A percentile compares a stretch with the other conserved stretches of the same genome.
Evolutionary conservation across 2,329 filamentous ascomycete species (phyloP).

Genomic region (Dactylella cylindrospora): DNA sequence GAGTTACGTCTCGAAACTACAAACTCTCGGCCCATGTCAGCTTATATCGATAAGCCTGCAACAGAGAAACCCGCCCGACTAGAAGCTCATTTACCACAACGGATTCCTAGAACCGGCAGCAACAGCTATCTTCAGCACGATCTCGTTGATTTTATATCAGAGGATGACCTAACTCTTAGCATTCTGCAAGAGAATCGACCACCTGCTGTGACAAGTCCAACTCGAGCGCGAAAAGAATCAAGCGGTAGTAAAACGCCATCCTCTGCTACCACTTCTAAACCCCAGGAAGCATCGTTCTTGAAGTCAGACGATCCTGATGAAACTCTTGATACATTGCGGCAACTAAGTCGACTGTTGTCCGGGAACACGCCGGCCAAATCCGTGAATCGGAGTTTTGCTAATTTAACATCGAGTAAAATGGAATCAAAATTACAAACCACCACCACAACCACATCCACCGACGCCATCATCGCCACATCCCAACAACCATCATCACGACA

Average conservation of each 20-base stretch:
- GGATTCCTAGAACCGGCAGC: slow-evolving; percentile 13
- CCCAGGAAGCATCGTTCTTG: slow-evolving; percentile 24
- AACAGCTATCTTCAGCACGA: slow-evolving; percentile 28
- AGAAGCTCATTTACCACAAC: slow-evolving; percentile 2
- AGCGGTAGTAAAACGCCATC: background rate
- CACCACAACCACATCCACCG: background rate
- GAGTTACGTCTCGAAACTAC: slow-evolving; percentile 11
- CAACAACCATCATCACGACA: too few relatives aligned
- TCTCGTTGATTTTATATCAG: slow-evolving; percentile 34
- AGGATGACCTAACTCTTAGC: slow-evolving; percentile 33
- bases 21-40: slow-evolving; percentile 1
- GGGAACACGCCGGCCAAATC: slow-evolving; percentile 27
- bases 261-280: slow-evolving; percentile 6
- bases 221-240: background rate
- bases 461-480: too few relatives aligned
- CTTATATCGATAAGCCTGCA: background rate
- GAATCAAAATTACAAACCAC: background rate
- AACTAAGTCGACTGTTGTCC: slow-evolving; percentile 32
- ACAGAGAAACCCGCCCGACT: background rate
- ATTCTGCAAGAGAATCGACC: slow-evolving; percentile 8
- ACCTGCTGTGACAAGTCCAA: background rate
- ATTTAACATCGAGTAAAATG: slow-evolving; percentile 10
- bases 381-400: slow-evolving; percentile 15
- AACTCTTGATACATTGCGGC: slow-evolving; percentile 34
- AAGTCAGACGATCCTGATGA: slow-evolving; percentile 33